A percentile compares a stretch with the other conserved stretches of the same genome.
Evolutionary conservation across 345 rosid species (phyloP).

Genomic region (Moricandia arvensis): DNA sequence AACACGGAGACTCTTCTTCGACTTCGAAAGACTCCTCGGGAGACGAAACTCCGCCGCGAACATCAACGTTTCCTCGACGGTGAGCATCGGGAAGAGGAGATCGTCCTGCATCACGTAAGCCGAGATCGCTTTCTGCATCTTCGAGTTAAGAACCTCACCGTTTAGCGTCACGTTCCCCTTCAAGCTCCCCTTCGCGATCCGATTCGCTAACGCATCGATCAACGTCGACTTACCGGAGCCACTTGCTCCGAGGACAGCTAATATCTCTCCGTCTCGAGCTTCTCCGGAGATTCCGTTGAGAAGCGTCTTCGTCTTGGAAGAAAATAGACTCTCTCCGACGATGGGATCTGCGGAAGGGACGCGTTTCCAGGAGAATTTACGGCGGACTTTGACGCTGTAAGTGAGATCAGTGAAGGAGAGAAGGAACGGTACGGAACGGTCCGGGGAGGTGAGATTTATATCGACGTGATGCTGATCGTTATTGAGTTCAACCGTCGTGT

Average conservation of each 20-base stretch:
- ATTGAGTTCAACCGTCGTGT: constrained; percentile 47
- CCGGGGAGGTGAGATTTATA: constrained; percentile 40
- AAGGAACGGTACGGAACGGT: constrained; percentile 58
- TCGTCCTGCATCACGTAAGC: constrained; percentile 98
- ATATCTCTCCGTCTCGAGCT: constrained; percentile 83
- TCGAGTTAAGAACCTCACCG: constrained; percentile 69
- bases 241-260: constrained; percentile 89
- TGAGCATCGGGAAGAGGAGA: constrained; percentile 79
- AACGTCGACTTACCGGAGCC: constrained; percentile 93
- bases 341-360: constrained; percentile 31
- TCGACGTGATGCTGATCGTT: constrained; percentile 38
- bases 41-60: constrained; percentile 88
- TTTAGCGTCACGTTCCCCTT: constrained; percentile 67
- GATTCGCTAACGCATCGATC: constrained; percentile 75
- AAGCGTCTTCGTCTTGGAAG: constrained; percentile 57
- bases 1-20: constrained; percentile 68
- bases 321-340: constrained; percentile 40
- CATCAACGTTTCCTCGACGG: constrained; percentile 88
- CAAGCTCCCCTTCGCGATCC: constrained; percentile 74
- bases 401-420: constrained; percentile 75
- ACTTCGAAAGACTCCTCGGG: constrained; percentile 66
- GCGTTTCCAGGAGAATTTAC: constrained; percentile 47
- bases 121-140: constrained; percentile 78
- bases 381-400: constrained; percentile 65
- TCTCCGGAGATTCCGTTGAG: constrained; percentile 81